phyloP scores from a whole-genome alignment of 2,329 filamentous ascomycete genomes.

The Madurella mycetomatis region DNA sequence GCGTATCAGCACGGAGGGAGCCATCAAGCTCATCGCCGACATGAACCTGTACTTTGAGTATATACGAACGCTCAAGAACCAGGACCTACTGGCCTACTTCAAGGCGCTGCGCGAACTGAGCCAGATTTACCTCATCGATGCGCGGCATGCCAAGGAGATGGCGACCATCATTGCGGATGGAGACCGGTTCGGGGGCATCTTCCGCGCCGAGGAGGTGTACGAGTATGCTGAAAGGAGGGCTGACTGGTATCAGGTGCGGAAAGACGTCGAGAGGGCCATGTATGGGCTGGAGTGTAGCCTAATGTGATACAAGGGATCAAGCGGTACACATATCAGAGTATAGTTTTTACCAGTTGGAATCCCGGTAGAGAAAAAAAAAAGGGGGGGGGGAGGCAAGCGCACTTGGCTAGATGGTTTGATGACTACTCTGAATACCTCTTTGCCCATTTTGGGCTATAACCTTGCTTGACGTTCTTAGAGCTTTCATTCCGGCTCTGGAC shows the following conservation, averaged over 20 bases:
- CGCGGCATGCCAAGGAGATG: constrained; percentile 85
- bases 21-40: constrained; percentile 90
- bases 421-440: too few relatives aligned
- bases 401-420: too few relatives aligned
- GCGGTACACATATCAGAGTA: not conserved
- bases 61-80: constrained; percentile 75
- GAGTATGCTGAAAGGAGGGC: constrained; percentile 92
- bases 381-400: too few relatives aligned
- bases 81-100: constrained; percentile 84
- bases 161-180: constrained; percentile 90
- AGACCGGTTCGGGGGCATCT: constrained; percentile 85
- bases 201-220: constrained; percentile 93
- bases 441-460: too few relatives aligned
- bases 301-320: constrained; percentile 57
- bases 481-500: too few relatives aligned
- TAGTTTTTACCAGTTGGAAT: not conserved
- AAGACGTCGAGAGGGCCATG: constrained; percentile 91
- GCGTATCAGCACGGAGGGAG: constrained; percentile 82
- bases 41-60: constrained; percentile 92
- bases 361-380: not conserved
- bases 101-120: constrained; percentile 84
- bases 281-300: constrained; percentile 85
- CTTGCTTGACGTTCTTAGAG: too few relatives aligned
- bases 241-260: constrained; percentile 90
- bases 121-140: constrained; percentile 91